A percentile compares a stretch with the other conserved stretches of the same genome.
phyloP scores from a whole-genome alignment of 495 filamentous ascomycete genomes.

The Sporormia fimetaria region DNA sequence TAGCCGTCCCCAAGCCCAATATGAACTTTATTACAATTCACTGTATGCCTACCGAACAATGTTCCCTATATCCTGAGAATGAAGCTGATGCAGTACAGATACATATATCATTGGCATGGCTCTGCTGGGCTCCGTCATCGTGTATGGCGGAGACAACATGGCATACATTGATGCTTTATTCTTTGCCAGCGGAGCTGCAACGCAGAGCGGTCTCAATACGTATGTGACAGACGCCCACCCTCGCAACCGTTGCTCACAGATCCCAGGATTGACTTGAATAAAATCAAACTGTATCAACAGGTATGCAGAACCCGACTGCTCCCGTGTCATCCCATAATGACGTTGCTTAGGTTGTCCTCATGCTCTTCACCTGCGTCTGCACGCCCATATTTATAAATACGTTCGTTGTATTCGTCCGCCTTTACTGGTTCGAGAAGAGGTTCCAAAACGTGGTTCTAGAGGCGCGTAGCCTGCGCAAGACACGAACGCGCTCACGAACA shows the following conservation, averaged over 20 bases:
- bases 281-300: conserved; percentile 65
- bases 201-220: conserved; percentile 87
- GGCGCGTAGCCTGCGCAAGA: conserved; percentile 41
- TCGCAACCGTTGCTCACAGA: conserved; percentile 11
- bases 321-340: neutral
- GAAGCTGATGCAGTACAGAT: conserved; percentile 39
- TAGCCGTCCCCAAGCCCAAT: conserved; percentile 44
- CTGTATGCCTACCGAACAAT: conserved; percentile 40
- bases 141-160: conserved; percentile 53
- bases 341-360: conserved; percentile 33
- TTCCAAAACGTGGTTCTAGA: conserved; percentile 68
- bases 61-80: conserved; percentile 6
- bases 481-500: conserved; percentile 47
- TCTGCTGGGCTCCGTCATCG: conserved; percentile 61
- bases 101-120: conserved; percentile 61
- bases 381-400: conserved; percentile 88
- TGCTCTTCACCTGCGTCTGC: conserved; percentile 44
- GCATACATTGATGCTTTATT: conserved; percentile 84
- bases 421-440: conserved; percentile 96
- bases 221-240: conserved; percentile 17
- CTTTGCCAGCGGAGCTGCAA: conserved; percentile 66
- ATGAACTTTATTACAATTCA: conserved; percentile 82
- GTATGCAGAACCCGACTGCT: conserved; percentile 19
- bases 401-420: conserved; percentile 75
- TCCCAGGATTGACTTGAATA: conserved; percentile 56